Evolutionary conservation across 2,329 filamentous ascomycete genomes (phyloP), one percentile per base, ranked within the genome.

Genomic region (Cladorrhinum sp.): DNA sequence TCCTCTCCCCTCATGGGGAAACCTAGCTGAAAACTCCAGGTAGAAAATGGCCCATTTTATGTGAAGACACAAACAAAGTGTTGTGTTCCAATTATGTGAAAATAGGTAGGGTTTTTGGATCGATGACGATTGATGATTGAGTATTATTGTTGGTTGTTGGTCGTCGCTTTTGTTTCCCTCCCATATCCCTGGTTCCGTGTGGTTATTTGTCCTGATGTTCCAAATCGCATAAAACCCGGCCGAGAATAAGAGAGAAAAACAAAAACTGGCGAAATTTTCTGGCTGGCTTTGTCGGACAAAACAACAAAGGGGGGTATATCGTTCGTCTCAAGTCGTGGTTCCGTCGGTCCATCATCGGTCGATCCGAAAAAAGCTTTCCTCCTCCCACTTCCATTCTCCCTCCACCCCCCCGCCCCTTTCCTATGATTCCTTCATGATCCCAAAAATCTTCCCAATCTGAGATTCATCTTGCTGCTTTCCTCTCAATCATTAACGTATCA

Each of bases 401-500:
- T 41, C 36, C 29, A 13, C 29, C 6, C 29, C 29, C 29, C 29
- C 13, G 6, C 29, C 29, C 29, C n/a, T n/a, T 32, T 32, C 29
- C 29, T 7, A 32, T 6, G 13, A 41, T 41, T 41, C 36, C 41
- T 36, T 36, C 41, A 45, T 22, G n/a, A 18, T 45, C 16, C 54
- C 59, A 57, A 59, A 58, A 20, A 20, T 22, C 20, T n/a, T 20
- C 41, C 41, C 7, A 18, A 22, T 7, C 8, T 45, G 41, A 22
- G 3, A 45, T 45, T 45, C 20, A 5, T 36, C 23, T 57, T 55
- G 27, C 27, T n/a, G n/a, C 7, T 27, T n/a, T 18, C 50, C 16
- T 20, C 57, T 50, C 23, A 55, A 27, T 27, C 23, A 63, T 65
- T 57, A 65, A 59, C 62, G 18, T 45, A 20, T 64, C 65, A 64